These are phyloP conservation scores for Hamigera avellanea DNA, from an alignment of 495 filamentous ascomycete species.

Conservation along the genomic window DNA sequence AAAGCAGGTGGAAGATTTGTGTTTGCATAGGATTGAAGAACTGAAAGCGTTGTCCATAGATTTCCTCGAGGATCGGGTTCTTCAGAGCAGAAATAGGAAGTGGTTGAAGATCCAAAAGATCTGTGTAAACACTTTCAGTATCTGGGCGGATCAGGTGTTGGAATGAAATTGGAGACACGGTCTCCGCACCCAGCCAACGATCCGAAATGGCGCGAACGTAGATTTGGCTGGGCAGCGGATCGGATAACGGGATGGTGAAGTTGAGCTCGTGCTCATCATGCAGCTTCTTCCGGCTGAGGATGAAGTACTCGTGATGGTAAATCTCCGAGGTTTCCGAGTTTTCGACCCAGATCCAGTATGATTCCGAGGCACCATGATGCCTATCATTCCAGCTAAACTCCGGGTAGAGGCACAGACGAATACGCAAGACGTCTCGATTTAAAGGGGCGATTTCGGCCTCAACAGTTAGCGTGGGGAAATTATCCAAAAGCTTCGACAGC, in stretches of 20 bases:
- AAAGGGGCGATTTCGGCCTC: constrained; percentile 92
- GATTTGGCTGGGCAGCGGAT: constrained; percentile 87
- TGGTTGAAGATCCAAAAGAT: constrained; percentile 84
- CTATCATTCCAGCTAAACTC: constrained; percentile 95
- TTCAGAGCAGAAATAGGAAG: constrained; percentile 80
- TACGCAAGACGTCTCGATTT: constrained; percentile 85
- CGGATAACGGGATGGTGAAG: constrained; percentile 91
- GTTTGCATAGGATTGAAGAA: constrained; percentile 99
- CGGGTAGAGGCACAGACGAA: constrained; percentile 72
- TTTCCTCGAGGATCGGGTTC: constrained; percentile 73
- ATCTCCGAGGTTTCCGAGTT: constrained; percentile 97
- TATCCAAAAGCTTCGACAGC: constrained; percentile 69
- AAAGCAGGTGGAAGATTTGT: constrained; percentile 91
- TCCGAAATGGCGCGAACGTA: constrained; percentile 92
- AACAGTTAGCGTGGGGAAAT: constrained; percentile 83
- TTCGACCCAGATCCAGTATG: constrained; percentile 98
- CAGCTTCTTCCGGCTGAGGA: constrained; percentile 77
- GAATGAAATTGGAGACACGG: constrained; percentile 88
- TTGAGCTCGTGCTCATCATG: constrained; percentile 93
- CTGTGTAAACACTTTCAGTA: constrained; percentile 94
- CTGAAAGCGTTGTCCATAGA: constrained; percentile 79
- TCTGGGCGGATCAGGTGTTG: constrained; percentile 96
- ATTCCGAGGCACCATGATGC: constrained; percentile 88
- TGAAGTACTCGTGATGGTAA: constrained; percentile 95
- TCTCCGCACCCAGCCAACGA: constrained; percentile 95